Base-by-base conservation (phyloP, 2,329 filamentous ascomycete species). In the Eutypella sp. region DNA sequence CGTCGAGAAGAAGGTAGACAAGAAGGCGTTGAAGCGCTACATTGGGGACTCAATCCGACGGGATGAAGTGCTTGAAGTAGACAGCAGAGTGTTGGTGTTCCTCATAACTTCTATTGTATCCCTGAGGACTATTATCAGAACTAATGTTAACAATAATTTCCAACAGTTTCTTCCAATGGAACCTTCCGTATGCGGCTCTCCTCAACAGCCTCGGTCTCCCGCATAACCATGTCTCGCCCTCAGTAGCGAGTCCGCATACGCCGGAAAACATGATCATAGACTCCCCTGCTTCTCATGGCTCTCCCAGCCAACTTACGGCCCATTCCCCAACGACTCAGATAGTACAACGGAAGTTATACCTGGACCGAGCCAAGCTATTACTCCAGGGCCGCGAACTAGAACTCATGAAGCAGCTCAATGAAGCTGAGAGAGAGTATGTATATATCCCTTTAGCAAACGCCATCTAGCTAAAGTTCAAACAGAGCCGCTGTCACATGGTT, bases 21-120 rank as follows among this genome's bases (percentile, higher is more conserved):
- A 50, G 18, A 57, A 55, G 16, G 50, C 55, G 41, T 39, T 59
- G 11, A 56, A 53, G 41, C 47, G 56, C 9, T 45, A 53, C 22
- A 43, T 57, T 3, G 43, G 48, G 10, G 46, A 55, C 20, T 37
- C 19, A 16, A 54, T 54, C 7, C 47, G 54, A 5, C 31, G 45
- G 4, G 39, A 41, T 1, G 15, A 33, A 15, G 9, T 36, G 1
- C 6, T 47, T 38, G 45, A 42, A 36, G 45, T 41, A n/a, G 9
- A 41, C 9, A 19, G 19, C n/a, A 22, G n/a, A 29, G 29, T 18
- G 10, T 22, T 11, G 24, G 25, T 25, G 18, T 6, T 31, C 11
- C 1, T 29, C n/a, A n/a, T n/a, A n/a, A n/a, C n/a, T n/a, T n/a
- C n/a, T n/a, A n/a, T n/a, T n/a, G n/a, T n/a, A n/a, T n/a, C n/a